phyloP scores from a whole-genome alignment of 202 grass and related monocot genomes.

The Schoenoplectus tabernaemontani region DNA sequence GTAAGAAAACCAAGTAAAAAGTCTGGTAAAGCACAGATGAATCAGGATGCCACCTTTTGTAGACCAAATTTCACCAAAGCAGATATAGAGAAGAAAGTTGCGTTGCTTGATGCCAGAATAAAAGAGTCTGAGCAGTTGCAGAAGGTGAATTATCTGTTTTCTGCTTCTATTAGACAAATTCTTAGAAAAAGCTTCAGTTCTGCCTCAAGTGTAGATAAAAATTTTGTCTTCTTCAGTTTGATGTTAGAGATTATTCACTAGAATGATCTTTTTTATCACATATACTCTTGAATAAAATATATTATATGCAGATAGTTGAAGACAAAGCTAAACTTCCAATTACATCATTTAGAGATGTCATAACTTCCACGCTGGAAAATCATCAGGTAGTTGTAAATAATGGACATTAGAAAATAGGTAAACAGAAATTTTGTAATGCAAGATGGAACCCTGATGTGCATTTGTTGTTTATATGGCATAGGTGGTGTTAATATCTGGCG shows the following conservation, averaged over 20 bases:
- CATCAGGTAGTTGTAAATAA: constrained; percentile 42
- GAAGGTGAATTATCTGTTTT: constrained; percentile 57
- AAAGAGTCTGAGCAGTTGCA: constrained; percentile 44
- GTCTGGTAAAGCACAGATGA: constrained; percentile 32
- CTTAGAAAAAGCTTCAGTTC: background rate
- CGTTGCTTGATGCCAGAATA: constrained; percentile 54
- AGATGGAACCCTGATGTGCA: constrained; percentile 3
- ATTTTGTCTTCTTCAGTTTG: background rate
- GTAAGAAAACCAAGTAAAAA: constrained; percentile 34
- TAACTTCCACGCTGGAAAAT: constrained; percentile 71
- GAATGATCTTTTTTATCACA: constrained; percentile 4
- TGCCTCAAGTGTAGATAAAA: background rate
- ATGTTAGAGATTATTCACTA: background rate
- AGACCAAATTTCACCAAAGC: constrained; percentile 47
- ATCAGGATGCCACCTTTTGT: constrained; percentile 55
- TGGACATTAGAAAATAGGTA: background rate
- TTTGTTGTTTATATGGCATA: constrained; percentile 34
- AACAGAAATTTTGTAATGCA: background rate
- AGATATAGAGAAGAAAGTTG: constrained; percentile 59
- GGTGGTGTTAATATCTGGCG: constrained; percentile 98
- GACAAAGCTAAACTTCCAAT: constrained; percentile 87
- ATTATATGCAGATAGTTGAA: constrained; percentile 56
- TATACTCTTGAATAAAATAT: constrained; percentile 26
- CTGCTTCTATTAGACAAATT: background rate
- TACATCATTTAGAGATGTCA: constrained; percentile 66